A percentile compares a stretch with the other conserved stretches of the same genome.
Conservation (phyloP, 306 rosid species). For the Inga leiocalycina region DNA sequence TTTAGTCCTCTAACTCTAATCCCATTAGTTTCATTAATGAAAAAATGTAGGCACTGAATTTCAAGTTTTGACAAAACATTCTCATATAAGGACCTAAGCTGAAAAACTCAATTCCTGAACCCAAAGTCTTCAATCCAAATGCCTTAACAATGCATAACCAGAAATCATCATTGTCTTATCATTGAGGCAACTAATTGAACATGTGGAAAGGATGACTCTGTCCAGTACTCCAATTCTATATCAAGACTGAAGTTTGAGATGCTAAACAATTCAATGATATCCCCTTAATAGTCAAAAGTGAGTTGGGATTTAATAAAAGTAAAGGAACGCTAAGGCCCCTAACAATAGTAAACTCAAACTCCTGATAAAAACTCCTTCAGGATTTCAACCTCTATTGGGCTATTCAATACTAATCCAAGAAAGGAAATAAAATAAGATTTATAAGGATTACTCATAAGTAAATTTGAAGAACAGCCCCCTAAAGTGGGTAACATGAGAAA, state of each 20-base stretch:
- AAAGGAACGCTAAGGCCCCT: neutral
- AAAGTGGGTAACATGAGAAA: neutral
- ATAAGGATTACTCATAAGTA: neutral
- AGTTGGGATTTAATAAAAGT: neutral
- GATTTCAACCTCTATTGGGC: neutral
- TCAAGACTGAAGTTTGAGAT: constrained; percentile 14
- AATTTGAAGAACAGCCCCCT: neutral
- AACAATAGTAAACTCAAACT: neutral
- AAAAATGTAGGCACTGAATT: neutral
- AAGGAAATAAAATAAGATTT: neutral
- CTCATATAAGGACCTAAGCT: constrained; percentile 1
- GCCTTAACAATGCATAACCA: constrained; percentile 5
- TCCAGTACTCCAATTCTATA: neutral
- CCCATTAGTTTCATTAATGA: neutral
- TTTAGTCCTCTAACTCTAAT: neutral
- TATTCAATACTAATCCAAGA: neutral
- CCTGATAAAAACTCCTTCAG: neutral
- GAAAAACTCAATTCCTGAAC: constrained; percentile 8
- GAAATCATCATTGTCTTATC: constrained; percentile 1
- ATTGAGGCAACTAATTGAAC: constrained; percentile 7
- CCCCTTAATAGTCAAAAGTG: neutral
- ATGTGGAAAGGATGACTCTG: neutral
- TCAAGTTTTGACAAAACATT: neutral
- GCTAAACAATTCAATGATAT: constrained; percentile 16
- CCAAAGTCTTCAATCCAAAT: constrained; percentile 6